Evolutionary conservation across 345 rosid species (phyloP).

Genomic region (Combretum micranthum): DNA sequence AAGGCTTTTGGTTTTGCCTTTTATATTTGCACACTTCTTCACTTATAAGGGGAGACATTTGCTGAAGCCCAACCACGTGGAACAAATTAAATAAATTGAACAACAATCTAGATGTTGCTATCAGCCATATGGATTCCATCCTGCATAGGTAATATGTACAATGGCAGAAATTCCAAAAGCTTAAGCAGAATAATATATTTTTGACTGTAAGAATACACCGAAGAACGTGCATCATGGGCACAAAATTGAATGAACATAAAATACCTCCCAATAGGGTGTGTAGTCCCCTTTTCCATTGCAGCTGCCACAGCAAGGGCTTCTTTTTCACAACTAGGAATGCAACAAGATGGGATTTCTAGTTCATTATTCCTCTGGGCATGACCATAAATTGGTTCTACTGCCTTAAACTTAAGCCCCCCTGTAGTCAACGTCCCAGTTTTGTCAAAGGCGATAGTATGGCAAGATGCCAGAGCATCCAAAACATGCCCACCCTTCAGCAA

Average conservation of each 20-base stretch:
- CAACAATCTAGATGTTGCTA: too few relatives aligned
- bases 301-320: conserved; percentile 99
- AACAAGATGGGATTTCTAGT: conserved; percentile 39
- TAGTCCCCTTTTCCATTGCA: conserved; percentile 99
- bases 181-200: too few relatives aligned
- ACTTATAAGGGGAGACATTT: too few relatives aligned
- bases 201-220: not conserved
- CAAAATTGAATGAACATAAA: not conserved
- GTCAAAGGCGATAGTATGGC: conserved; percentile 93
- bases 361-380: conserved; percentile 32
- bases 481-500: conserved; percentile 95
- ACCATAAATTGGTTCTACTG: conserved; percentile 93
- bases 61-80: too few relatives aligned
- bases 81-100: too few relatives aligned
- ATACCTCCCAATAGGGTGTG: conserved; percentile 99
- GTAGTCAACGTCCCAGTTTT: conserved; percentile 98
- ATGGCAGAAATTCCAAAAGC: too few relatives aligned
- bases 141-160: too few relatives aligned
- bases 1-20: too few relatives aligned
- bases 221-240: not conserved
- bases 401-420: conserved; percentile 89
- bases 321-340: conserved; percentile 81
- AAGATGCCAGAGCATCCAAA: conserved; percentile 87
- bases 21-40: too few relatives aligned
- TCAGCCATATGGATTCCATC: too few relatives aligned